These are phyloP conservation scores for Kwoniella sp. DNA, from an alignment of 768 basidiomycete genomes.

Conservation along the genomic window DNA sequence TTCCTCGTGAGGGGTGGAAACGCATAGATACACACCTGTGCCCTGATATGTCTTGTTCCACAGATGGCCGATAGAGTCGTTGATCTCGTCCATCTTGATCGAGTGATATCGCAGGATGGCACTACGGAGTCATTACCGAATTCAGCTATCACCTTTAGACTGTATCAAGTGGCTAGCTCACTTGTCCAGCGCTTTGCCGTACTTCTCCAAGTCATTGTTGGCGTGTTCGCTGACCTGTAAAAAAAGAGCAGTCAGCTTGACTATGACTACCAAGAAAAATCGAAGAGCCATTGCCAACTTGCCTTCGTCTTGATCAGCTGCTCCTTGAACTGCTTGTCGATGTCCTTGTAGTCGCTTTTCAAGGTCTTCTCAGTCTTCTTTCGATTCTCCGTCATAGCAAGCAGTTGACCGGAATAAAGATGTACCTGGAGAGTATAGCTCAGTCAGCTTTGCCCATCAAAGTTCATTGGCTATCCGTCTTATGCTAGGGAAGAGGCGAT, in stretches of 20 bases:
- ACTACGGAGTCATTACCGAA: slow-evolving; percentile 61
- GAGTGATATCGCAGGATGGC: slow-evolving; percentile 98
- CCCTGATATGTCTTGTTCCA: slow-evolving; percentile 99
- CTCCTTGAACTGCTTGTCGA: slow-evolving; percentile 80
- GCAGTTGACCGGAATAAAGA: slow-evolving; percentile 76
- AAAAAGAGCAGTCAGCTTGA: slow-evolving; percentile 1
- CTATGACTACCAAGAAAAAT: neutral
- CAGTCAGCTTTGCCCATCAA: neutral
- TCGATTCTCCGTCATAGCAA: slow-evolving; percentile 69
- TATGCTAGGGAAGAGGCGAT: no score
- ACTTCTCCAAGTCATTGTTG: slow-evolving; percentile 95
- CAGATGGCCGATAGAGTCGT: slow-evolving; percentile 92
- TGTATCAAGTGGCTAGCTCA: slow-evolving; percentile 57
- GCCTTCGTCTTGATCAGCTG: slow-evolving; percentile 96
- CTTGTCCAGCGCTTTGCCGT: slow-evolving; percentile 96
- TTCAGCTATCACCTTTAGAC: slow-evolving; percentile 16
- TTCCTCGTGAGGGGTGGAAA: no score
- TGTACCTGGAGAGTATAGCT: slow-evolving; percentile 62
- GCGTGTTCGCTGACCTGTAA: slow-evolving; percentile 95
- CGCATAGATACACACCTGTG: slow-evolving; percentile 73
- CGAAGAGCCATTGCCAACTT: slow-evolving; percentile 32
- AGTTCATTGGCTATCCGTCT: neutral
- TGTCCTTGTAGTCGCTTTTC: slow-evolving; percentile 76
- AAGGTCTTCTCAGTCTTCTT: slow-evolving; percentile 70
- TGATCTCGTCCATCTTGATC: slow-evolving; percentile 99